Evolutionary conservation across 2,329 filamentous ascomycete species (phyloP), one percentile per base, ranked within the genome.

Genomic region (Colletotrichum navitas): DNA sequence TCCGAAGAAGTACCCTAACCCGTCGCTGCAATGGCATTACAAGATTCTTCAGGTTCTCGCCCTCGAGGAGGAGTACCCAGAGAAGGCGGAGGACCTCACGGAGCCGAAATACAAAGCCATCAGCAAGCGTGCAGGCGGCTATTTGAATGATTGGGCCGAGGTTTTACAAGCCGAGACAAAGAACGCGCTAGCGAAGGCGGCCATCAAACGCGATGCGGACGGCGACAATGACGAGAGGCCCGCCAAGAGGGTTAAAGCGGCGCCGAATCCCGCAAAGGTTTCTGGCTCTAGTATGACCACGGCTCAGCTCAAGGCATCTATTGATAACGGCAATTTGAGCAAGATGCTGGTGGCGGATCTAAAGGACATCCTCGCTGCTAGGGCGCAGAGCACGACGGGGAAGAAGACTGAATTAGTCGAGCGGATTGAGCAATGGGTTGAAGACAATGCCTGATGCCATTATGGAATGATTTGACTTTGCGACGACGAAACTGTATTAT

Each of bases 1-100:
- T 75, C 95, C 95, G 1, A 85, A 86, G 1, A 96, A 92, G 77
- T 98, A 98, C 77, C 94, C 96, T 0, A 99, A 99, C 73, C 94
- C 95, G 12, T 89, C 93, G 11, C 85, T 99, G 32, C 96, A 99
- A 82, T 99, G 95, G 95, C 96, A 98, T 83, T 99, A 98, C 85
- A 92, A 90, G 73, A 97, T 99, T 56, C 84, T 99, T 0, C 96
- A 99, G 81, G 92, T 93, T 8, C 87, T 98, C 68, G 96, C 96
- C 0, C 86, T 99, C 0, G 95, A 97, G 45, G 96, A 99, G 79
- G 95, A 98, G 75, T 83, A 97, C 1, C 95, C 95, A 0, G 91
- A 93, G 26, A 88, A 91, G 61, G 82, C 82, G 1, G 85, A 89
- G 18, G 96, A 99, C 78, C 91, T 92, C 74, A 98, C 96, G 0